phyloP scores from a whole-genome alignment of 768 basidiomycete species.

The Pleurotus tuber-regium region DNA sequence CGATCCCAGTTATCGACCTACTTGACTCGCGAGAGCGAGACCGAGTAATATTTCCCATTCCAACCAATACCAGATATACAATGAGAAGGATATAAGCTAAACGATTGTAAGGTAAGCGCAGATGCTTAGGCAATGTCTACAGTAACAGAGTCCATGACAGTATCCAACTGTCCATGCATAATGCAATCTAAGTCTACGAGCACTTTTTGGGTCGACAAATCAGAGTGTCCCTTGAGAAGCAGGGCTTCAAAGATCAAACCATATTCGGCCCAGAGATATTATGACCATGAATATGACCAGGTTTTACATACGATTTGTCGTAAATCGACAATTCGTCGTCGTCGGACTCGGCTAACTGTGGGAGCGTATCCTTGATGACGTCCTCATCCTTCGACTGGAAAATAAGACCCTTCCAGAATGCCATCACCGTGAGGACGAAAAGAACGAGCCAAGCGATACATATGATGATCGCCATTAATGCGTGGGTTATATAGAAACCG shows the following conservation, averaged over 20 bases:
- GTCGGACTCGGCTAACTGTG: background rate
- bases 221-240: no score
- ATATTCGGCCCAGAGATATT: slow-evolving; percentile 6
- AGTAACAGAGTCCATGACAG: background rate
- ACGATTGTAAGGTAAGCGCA: background rate
- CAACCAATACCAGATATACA: no score
- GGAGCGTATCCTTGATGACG: slow-evolving; percentile 33
- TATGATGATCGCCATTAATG: slow-evolving; percentile 39
- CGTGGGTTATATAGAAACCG: slow-evolving; percentile 38
- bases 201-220: no score
- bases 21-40: no score
- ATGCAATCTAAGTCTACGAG: no score
- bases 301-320: background rate
- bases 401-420: slow-evolving; percentile 41
- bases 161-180: background rate
- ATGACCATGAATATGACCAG: background rate
- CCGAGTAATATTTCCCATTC: no score
- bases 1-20: no score
- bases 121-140: no score
- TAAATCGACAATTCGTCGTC: slow-evolving; percentile 6
- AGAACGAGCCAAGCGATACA: slow-evolving; percentile 38
- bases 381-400: slow-evolving; percentile 41
- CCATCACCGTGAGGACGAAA: slow-evolving; percentile 36
- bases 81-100: no score
- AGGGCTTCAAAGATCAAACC: no score